Evolutionary conservation across 208 protist species (phyloP).

Genomic region (Trypanosoma melophagium): DNA sequence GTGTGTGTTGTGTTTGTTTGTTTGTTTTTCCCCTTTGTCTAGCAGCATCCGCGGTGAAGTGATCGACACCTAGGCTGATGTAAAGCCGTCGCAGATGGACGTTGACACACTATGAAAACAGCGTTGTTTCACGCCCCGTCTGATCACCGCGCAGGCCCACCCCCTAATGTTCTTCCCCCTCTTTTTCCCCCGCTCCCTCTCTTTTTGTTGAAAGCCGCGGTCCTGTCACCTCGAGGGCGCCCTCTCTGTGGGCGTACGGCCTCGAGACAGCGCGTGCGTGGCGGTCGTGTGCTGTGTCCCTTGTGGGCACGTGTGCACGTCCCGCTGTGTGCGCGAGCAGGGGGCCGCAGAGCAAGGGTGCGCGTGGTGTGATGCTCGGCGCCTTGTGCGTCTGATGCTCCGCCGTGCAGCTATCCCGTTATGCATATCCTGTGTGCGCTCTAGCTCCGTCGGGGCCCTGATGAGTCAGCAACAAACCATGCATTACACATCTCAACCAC

Average conservation of each 20-base stretch:
- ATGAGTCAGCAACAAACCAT: too few relatives aligned
- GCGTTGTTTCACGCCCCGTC: constrained; percentile 29
- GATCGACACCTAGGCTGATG: constrained; percentile 40
- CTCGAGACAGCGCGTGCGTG: constrained; percentile 21
- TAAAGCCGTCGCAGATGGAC: constrained; percentile 54
- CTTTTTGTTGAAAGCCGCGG: background rate
- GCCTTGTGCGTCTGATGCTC: too few relatives aligned
- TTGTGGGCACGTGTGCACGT: background rate
- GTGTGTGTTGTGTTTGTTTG: too few relatives aligned
- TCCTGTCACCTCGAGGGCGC: constrained; percentile 37
- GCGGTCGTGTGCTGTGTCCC: background rate
- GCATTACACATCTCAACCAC: too few relatives aligned
- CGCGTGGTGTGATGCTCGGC: too few relatives aligned
- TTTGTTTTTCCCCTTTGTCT: background rate
- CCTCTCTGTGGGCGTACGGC: constrained; percentile 38
- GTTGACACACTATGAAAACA: constrained; percentile 32
- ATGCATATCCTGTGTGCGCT: too few relatives aligned
- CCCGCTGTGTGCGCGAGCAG: constrained; percentile 7
- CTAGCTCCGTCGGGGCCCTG: too few relatives aligned
- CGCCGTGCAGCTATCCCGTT: too few relatives aligned
- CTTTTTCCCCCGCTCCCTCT: background rate
- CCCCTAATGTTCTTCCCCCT: background rate
- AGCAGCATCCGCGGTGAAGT: constrained; percentile 15
- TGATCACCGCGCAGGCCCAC: constrained; percentile 18
- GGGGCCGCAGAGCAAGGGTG: too few relatives aligned